Conservation (phyloP, 2,329 filamentous ascomycete genomes). For the Xenosphaeropsis pyriputrescens region DNA sequence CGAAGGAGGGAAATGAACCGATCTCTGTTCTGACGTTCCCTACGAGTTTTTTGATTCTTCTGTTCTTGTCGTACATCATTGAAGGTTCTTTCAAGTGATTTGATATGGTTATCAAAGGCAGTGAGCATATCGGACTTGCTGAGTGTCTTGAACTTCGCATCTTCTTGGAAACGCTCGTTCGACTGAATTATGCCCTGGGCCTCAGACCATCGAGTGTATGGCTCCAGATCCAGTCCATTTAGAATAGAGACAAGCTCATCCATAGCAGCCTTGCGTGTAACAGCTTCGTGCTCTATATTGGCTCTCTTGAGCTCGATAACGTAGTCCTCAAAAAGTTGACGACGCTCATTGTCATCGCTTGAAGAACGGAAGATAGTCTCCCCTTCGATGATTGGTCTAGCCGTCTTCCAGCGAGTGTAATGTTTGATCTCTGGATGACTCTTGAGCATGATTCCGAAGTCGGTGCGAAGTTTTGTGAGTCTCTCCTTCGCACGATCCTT, state of each 20-base stretch:
- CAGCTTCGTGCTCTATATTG: conserved; percentile 61
- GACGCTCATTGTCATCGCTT: conserved; percentile 73
- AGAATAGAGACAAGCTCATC: conserved; percentile 69
- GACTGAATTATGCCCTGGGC: conserved; percentile 71
- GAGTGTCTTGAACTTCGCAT: conserved; percentile 74
- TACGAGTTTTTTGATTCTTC: conserved; percentile 65
- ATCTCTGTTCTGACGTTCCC: conserved; percentile 79
- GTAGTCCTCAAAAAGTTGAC: conserved; percentile 89
- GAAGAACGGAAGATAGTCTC: conserved; percentile 93
- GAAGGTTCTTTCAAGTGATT: conserved; percentile 75
- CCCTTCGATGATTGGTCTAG: conserved; percentile 81
- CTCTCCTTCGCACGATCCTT: conserved; percentile 91
- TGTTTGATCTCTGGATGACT: conserved; percentile 95
- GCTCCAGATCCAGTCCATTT: conserved; percentile 68
- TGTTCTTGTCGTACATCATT: conserved; percentile 84
- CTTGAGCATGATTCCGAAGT: conserved; percentile 92
- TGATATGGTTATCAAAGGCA: conserved; percentile 91
- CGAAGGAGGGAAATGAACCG: conserved; percentile 60
- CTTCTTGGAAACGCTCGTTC: conserved; percentile 62
- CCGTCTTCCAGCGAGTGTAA: conserved; percentile 95
- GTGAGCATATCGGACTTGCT: conserved; percentile 82
- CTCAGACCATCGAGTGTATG: conserved; percentile 89
- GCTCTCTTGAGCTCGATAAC: conserved; percentile 69
- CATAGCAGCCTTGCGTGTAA: conserved; percentile 65
- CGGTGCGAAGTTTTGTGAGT: conserved; percentile 76